Percentiles rank a stretch among this genome's conserved stretches.
These are phyloP conservation scores for Piromyces finnis DNA, from an alignment of 192 early-diverging fungal genomes.

Conservation along the genomic window DNA sequence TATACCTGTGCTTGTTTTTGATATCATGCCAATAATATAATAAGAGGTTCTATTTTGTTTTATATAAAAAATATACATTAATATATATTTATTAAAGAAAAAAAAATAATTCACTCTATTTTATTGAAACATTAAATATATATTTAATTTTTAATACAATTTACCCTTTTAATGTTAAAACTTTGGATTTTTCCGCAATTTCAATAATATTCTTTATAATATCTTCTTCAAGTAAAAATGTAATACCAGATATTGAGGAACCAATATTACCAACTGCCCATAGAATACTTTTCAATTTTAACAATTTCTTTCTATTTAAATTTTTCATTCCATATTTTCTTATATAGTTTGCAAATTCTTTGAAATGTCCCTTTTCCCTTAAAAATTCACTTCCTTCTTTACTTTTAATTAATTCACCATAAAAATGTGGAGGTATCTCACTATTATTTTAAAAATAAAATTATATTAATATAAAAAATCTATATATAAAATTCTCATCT, in stretches of 20 bases:
- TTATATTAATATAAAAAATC: no score
- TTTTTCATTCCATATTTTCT: slow-evolving; percentile 20
- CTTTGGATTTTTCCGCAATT: slow-evolving; percentile 43
- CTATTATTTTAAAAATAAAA: no score
- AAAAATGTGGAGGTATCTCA: slow-evolving; percentile 51
- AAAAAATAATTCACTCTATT: neutral
- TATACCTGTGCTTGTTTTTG: slow-evolving; percentile 45
- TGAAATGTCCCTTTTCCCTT: slow-evolving; percentile 46
- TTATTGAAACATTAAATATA: no score
- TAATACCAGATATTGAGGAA: slow-evolving; percentile 36
- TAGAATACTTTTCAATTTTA: slow-evolving; percentile 49
- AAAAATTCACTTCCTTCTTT: slow-evolving; percentile 48
- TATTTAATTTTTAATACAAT: no score
- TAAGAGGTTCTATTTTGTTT: slow-evolving; percentile 36
- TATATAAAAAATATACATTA: neutral
- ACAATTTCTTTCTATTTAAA: slow-evolving; percentile 10
- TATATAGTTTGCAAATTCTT: slow-evolving; percentile 35
- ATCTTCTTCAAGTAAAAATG: slow-evolving; percentile 51
- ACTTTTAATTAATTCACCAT: slow-evolving; percentile 59
- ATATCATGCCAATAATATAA: slow-evolving; percentile 51
- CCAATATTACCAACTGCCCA: slow-evolving; percentile 80
- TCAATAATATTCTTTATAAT: slow-evolving; percentile 50
- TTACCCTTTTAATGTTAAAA: slow-evolving; percentile 61
- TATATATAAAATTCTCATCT: no score
- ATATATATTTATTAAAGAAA: neutral